phyloP scores from a whole-genome alignment of 108 stramenopile species.

The Licmophora abbreviata region DNA sequence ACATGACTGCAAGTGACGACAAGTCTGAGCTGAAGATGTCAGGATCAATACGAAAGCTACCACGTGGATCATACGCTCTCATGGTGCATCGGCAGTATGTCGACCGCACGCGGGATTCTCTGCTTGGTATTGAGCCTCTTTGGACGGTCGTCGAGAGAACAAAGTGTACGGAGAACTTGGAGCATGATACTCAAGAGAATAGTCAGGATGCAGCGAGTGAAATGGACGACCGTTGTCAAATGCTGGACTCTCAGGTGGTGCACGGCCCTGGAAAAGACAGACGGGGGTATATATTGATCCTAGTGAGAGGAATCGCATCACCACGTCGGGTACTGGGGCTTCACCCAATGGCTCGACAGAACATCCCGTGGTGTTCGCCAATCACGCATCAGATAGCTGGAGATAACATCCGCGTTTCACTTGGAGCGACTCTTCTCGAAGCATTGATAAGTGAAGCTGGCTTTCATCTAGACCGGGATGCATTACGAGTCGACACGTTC shows the following conservation, averaged over 20 bases:
- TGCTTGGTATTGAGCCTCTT: neutral
- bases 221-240: neutral
- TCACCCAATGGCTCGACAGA: conserved; percentile 36
- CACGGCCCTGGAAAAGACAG: conserved; percentile 6
- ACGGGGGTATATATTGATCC: conserved; percentile 10
- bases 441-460: neutral
- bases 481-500: conserved; percentile 6
- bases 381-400: conserved; percentile 25
- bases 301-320: neutral
- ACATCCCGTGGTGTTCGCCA: conserved; percentile 38
- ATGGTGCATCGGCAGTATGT: conserved; percentile 12
- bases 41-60: too few relatives aligned
- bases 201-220: neutral
- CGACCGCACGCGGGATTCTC: conserved; percentile 6
- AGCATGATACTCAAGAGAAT: neutral
- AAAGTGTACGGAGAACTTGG: too few relatives aligned
- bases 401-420: too few relatives aligned
- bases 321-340: neutral
- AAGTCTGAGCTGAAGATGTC: too few relatives aligned
- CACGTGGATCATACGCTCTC: conserved; percentile 5
- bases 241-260: neutral
- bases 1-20: too few relatives aligned
- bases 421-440: neutral
- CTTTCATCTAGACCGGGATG: too few relatives aligned
- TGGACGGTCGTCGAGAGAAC: neutral